These are phyloP conservation scores for Phalaenopsis hybrid DNA, from an alignment of 116 monocot genomes.

Conservation along the genomic window DNA sequence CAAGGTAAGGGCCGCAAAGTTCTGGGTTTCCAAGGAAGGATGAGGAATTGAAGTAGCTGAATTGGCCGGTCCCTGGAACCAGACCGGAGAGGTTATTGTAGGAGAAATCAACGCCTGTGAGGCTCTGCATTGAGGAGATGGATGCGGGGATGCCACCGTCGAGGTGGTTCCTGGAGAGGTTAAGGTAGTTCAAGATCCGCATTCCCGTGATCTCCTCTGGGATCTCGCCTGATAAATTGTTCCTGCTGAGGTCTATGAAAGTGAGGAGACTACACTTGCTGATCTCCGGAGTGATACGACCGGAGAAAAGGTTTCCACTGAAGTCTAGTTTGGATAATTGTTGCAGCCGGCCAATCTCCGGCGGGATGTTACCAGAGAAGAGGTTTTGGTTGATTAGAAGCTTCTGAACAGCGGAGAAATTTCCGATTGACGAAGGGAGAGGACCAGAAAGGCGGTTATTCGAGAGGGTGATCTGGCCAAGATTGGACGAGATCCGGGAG, in stretches of 20 bases:
- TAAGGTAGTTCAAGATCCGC: constrained; percentile 40
- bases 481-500: constrained; percentile 9
- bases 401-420: constrained; percentile 46
- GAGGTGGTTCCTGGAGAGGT: constrained; percentile 32
- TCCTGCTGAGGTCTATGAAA: constrained; percentile 28
- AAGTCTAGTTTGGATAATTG: constrained; percentile 40
- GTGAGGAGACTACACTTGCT: constrained; percentile 33
- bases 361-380: constrained; percentile 26
- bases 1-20: constrained; percentile 39
- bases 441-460: constrained; percentile 41
- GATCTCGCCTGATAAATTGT: constrained; percentile 34
- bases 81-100: constrained; percentile 39
- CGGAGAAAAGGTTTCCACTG: constrained; percentile 29
- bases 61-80: constrained; percentile 40
- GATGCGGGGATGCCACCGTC: constrained; percentile 26
- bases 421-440: constrained; percentile 36
- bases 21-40: constrained; percentile 34
- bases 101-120: constrained; percentile 39
- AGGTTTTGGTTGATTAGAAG: constrained; percentile 29
- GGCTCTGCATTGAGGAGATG: constrained; percentile 40
- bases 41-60: constrained; percentile 46
- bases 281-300: constrained; percentile 29
- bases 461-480: constrained; percentile 48
- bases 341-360: constrained; percentile 33
- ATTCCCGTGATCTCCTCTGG: constrained; percentile 28